These are phyloP conservation scores for Tetradesmus lagerheimii DNA, from an alignment of 139 green algal species.

Conservation along the genomic window DNA sequence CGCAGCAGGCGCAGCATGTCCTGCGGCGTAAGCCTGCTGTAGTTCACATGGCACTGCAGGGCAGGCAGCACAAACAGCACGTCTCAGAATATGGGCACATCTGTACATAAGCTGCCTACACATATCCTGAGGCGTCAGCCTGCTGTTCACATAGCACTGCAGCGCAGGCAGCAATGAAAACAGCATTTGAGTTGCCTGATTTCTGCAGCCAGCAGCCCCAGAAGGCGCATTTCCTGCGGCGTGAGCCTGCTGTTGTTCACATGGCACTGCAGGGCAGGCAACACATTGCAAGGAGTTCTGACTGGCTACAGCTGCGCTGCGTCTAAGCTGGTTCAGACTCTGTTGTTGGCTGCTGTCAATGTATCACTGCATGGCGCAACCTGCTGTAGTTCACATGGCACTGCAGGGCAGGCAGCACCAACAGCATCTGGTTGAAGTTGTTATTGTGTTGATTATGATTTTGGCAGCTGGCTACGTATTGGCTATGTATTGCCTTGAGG, in stretches of 20 bases:
- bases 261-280: background rate
- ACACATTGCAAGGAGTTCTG: too few relatives aligned
- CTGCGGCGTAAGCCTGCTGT: background rate
- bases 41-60: background rate
- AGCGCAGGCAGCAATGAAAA: background rate
- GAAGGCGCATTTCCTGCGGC: background rate
- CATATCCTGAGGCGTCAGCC: background rate
- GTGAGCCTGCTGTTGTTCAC: background rate
- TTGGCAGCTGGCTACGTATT: too few relatives aligned
- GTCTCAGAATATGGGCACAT: background rate
- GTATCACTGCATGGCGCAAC: too few relatives aligned
- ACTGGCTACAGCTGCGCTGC: too few relatives aligned
- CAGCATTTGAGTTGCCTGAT: too few relatives aligned
- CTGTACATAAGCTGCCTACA: background rate
- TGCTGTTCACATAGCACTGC: background rate
- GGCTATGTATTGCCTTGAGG: too few relatives aligned
- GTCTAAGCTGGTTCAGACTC: too few relatives aligned
- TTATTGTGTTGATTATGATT: too few relatives aligned
- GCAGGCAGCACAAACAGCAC: background rate
- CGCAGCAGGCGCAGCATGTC: background rate
- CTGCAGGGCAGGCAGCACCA: background rate
- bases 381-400: constrained; percentile 9
- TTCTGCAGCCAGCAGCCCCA: constrained; percentile 22
- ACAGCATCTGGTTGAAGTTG: too few relatives aligned
- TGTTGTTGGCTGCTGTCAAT: too few relatives aligned